These are phyloP conservation scores for Cyclotella distinguenda DNA, from an alignment of 108 stramenopile species.

Conservation along the genomic window DNA sequence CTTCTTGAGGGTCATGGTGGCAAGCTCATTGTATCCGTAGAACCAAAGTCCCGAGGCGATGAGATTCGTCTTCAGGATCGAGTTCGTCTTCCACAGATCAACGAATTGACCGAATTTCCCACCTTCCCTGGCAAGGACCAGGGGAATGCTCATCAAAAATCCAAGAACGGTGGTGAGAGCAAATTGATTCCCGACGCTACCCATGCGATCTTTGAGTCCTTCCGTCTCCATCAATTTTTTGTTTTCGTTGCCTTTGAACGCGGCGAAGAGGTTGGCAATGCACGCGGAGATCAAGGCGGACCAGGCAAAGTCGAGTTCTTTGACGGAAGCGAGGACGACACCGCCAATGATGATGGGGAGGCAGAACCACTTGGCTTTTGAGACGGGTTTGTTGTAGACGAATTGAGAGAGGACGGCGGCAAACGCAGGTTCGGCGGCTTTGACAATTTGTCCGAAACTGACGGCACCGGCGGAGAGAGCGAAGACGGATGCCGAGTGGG, in stretches of 20 bases:
- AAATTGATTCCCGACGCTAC: conserved; percentile 91
- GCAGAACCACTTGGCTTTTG: conserved; percentile 92
- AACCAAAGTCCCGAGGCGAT: conserved; percentile 91
- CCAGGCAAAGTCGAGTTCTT: conserved; percentile 92
- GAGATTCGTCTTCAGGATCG: conserved; percentile 77
- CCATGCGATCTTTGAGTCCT: conserved; percentile 88
- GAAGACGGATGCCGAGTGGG: conserved; percentile 90
- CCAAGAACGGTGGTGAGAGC: conserved; percentile 85
- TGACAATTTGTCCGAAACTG: conserved; percentile 94
- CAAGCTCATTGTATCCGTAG: conserved; percentile 94
- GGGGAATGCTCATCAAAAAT: conserved; percentile 80
- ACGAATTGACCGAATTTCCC: conserved; percentile 75
- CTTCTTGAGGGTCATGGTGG: conserved; percentile 95
- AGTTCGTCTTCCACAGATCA: conserved; percentile 76
- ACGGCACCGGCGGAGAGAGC: conserved; percentile 91
- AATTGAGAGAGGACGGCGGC: conserved; percentile 88
- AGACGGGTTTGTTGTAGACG: conserved; percentile 84
- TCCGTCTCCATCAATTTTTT: conserved; percentile 93
- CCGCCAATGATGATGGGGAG: conserved; percentile 93
- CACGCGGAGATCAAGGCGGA: conserved; percentile 87
- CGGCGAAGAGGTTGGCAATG: conserved; percentile 92
- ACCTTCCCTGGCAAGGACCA: conserved; percentile 75
- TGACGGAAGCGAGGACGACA: conserved; percentile 87
- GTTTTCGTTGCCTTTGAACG: conserved; percentile 93
- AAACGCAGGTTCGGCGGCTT: conserved; percentile 93